Evolutionary conservation across 2,329 filamentous ascomycete genomes (phyloP).

Genomic region (Monosporascus sp.): DNA sequence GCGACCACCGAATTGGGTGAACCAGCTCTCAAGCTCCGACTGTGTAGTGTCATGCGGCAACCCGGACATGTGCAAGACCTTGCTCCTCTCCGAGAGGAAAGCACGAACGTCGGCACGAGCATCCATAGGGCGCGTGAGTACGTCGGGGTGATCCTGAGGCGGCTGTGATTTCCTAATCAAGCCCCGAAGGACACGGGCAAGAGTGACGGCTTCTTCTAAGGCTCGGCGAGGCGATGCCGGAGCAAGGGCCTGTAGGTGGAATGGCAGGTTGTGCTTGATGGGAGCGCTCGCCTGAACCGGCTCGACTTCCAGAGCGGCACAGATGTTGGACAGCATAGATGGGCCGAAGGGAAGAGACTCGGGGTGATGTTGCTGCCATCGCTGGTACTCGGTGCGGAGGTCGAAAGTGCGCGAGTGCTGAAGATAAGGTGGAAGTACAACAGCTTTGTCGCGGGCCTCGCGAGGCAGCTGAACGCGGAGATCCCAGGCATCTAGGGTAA

Average conservation of each 20-base stretch:
- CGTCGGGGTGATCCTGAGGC: constrained; percentile 86
- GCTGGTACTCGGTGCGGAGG: constrained; percentile 92
- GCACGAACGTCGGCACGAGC: constrained; percentile 92
- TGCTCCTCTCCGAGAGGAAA: constrained; percentile 93
- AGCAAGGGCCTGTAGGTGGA: constrained; percentile 92
- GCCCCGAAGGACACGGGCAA: constrained; percentile 86
- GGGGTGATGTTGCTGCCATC: constrained; percentile 97
- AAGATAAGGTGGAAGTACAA: constrained; percentile 91
- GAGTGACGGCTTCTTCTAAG: constrained; percentile 94
- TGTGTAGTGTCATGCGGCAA: constrained; percentile 97
- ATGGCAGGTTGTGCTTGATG: constrained; percentile 97
- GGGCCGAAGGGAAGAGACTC: constrained; percentile 96
- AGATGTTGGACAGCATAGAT: constrained; percentile 94
- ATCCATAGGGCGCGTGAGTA: constrained; percentile 92
- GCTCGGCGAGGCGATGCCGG: constrained; percentile 92
- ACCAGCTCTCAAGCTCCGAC: constrained; percentile 98
- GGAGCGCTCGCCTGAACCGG: constrained; percentile 95
- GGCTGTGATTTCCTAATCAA: constrained; percentile 96
- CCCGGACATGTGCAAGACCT: constrained; percentile 96
- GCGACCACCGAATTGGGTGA: constrained; percentile 94
- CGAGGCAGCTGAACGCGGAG: constrained; percentile 94
- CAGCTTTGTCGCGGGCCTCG: constrained; percentile 96
- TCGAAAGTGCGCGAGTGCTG: constrained; percentile 98
- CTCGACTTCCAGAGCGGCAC: constrained; percentile 95
- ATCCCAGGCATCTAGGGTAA: constrained; percentile 97